These are phyloP conservation scores for Yamagishiella unicocca DNA, from an alignment of 139 green algal species.

Conservation along the genomic window DNA sequence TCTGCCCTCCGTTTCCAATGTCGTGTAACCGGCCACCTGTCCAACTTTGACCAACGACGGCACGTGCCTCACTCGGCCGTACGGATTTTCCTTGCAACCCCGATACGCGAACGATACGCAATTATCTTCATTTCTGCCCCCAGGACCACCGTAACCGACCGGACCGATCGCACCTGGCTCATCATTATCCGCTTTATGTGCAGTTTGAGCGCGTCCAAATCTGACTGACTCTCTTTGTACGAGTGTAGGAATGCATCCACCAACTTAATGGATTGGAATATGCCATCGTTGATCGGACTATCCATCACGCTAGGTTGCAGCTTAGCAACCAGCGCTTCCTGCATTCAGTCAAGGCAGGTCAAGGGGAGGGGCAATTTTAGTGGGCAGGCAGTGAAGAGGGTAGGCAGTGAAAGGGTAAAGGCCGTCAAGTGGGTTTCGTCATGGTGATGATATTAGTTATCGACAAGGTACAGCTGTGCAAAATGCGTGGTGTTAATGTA, in stretches of 20 bases:
- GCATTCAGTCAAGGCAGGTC: not conserved
- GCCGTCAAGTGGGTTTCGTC: not conserved
- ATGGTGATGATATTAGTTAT: not conserved
- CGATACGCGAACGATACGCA: not conserved
- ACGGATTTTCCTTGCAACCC: not conserved
- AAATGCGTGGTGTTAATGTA: not conserved
- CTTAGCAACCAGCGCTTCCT: constrained; percentile 22
- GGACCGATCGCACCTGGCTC: not conserved
- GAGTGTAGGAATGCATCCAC: constrained; percentile 8
- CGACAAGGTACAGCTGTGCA: not conserved
- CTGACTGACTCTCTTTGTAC: not conserved
- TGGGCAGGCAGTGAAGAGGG: no score
- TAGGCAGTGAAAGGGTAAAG: not conserved
- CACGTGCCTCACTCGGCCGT: not conserved
- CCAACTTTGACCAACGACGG: not conserved
- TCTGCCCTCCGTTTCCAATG: no score
- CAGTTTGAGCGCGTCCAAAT: not conserved
- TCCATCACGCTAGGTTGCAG: constrained; percentile 23
- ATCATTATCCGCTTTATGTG: constrained; percentile 28
- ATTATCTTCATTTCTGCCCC: not conserved
- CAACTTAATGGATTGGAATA: constrained; percentile 14
- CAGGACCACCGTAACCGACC: not conserved
- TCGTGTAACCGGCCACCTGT: no score
- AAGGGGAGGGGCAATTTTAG: no score
- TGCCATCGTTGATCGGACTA: constrained; percentile 24